Percentiles rank a stretch among this genome's conserved stretches.
Evolutionary conservation across 768 basidiomycete species (phyloP).

Genomic region (Holtermannia corniformis): DNA sequence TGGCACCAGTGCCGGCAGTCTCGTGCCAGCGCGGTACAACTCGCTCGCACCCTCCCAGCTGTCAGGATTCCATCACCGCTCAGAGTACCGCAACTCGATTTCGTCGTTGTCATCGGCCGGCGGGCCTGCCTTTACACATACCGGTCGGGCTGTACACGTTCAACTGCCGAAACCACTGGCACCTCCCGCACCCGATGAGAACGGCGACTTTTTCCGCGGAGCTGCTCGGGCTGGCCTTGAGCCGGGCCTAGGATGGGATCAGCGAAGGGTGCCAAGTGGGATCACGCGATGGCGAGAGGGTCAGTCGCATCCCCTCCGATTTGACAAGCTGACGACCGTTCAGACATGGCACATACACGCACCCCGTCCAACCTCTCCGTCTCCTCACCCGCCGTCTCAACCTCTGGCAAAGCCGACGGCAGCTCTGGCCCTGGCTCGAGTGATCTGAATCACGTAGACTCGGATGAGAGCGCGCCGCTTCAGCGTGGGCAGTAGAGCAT

Average conservation of each 20-base stretch:
- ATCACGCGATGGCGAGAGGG: not conserved
- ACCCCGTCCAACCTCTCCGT: not conserved
- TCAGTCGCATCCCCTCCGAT: not conserved
- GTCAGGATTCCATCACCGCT: too few species aligned
- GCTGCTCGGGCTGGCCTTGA: too few species aligned
- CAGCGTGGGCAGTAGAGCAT: not conserved
- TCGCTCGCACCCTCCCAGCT: too few species aligned
- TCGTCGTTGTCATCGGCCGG: not conserved
- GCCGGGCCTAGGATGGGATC: too few species aligned
- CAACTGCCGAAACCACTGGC: not conserved
- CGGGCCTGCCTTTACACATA: not conserved
- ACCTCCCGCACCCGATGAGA: not conserved
- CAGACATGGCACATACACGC: not conserved
- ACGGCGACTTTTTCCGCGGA: too few species aligned
- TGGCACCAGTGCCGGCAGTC: not conserved
- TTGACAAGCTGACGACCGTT: too few species aligned
- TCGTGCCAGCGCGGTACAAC: too few species aligned
- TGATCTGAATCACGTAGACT: not conserved
- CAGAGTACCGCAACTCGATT: too few species aligned
- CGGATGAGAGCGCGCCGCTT: not conserved
- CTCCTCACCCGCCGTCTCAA: not conserved
- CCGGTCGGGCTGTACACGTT: not conserved
- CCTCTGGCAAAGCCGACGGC: not conserved
- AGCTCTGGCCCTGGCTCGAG: not conserved
- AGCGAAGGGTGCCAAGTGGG: not conserved